Base-by-base conservation (phyloP, 306 rosid genomes). In the Vigna mungo region DNA sequence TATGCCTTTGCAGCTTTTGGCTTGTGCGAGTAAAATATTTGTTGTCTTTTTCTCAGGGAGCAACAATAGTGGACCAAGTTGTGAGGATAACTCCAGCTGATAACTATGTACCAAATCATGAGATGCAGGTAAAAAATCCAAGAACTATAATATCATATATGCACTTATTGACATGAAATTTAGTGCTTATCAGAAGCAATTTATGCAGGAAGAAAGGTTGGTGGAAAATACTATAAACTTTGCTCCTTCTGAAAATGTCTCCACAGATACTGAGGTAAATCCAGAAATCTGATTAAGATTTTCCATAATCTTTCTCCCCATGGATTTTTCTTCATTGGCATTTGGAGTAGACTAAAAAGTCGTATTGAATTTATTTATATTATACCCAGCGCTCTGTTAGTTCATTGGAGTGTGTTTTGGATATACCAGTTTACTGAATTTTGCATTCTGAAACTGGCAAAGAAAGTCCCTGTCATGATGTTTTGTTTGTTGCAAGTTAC, bases 41-140 rank as follows among this genome's bases (percentile, higher is more conserved):
- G 71, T 75, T 46, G 80, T 27, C 76, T 78, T 25, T 75, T 76
- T 81, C 80, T 62, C 88, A 91, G 98, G 98, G 98, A 79, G 98
- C 98, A 79, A 94, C 98, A 32, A 91, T 94, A 68, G 92, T 94
- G 23, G 98, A 94, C 73, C 88, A 85, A 83, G 84, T 94, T 58
- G 97, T 94, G 84, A 87, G 79, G 76, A 90, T 94, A 82, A 80
- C 87, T 71, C 88, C 89, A 47, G 93, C 78, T 48, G 91, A 91
- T 82, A 89, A 91, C 84, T 88, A 91, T 81, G 89, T 87, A 44
- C 84, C 83, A 49, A 88, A 83, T 84, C 61, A 2, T 79, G 90
- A 89, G 76, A 81, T 72, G 71, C 89, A 62, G 78, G 97, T 87
- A 80, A 80, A 14, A 52, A 41, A 55, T 49, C 66, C 39, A 25